phyloP scores from a whole-genome alignment of 768 basidiomycete species.

The Cyathus striatus region DNA sequence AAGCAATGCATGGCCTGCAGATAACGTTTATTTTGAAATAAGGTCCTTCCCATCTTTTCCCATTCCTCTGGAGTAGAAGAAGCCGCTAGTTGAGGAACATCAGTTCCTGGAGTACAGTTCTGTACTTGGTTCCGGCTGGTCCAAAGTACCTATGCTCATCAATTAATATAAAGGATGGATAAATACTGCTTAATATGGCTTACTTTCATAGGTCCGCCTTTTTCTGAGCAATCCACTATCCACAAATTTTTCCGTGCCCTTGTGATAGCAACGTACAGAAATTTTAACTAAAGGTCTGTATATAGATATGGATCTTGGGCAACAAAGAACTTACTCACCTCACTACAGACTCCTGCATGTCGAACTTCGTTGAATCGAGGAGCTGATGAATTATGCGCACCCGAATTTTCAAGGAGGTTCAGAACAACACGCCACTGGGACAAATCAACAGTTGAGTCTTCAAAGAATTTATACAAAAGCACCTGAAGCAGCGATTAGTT shows the following conservation, averaged over 20 bases:
- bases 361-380: constrained; percentile 45
- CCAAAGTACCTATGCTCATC: constrained; percentile 44
- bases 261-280: constrained; percentile 67
- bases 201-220: constrained; percentile 55
- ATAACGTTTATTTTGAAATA: constrained; percentile 39
- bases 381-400: constrained; percentile 13
- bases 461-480: constrained; percentile 71
- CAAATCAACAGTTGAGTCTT: constrained; percentile 46
- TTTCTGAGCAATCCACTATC: constrained; percentile 60
- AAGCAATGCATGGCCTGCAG: constrained; percentile 36
- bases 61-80: constrained; percentile 42
- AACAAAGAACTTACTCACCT: constrained; percentile 36
- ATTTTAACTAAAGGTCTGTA: constrained; percentile 44
- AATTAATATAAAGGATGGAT: neutral
- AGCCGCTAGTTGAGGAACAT: constrained; percentile 49
- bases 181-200: constrained; percentile 8
- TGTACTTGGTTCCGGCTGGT: constrained; percentile 37
- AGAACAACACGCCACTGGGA: constrained; percentile 60
- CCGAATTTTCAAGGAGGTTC: constrained; percentile 26
- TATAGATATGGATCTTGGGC: neutral
- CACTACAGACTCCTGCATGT: constrained; percentile 53
- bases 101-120: constrained; percentile 40
- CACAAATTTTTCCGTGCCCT: constrained; percentile 65
- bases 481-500: constrained; percentile 35
- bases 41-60: constrained; percentile 23